These are phyloP conservation scores for Fusarium keratoplasticum DNA, from an alignment of 2,329 filamentous ascomycete genomes.

Conservation along the genomic window DNA sequence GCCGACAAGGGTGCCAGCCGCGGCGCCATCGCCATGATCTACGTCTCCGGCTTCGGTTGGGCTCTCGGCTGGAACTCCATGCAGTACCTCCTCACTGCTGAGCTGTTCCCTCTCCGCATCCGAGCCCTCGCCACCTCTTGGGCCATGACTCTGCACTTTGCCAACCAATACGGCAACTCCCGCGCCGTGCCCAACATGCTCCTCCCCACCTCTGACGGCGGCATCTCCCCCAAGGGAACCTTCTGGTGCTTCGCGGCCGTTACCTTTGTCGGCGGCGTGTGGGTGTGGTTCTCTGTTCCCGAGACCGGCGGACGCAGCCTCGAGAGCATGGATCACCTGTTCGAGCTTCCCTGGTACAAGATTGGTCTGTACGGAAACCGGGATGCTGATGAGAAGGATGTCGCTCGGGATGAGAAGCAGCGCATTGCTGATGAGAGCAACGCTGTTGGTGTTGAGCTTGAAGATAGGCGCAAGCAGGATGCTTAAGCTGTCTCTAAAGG, in stretches of 20 bases:
- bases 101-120: conserved; percentile 81
- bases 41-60: conserved; percentile 76
- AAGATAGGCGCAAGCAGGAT: conserved; percentile 45
- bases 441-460: conserved; percentile 50
- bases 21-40: conserved; percentile 80
- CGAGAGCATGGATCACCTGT: conserved; percentile 78
- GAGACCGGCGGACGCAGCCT: conserved; percentile 76
- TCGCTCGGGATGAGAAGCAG: conserved; percentile 58
- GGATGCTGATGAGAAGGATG: conserved; percentile 62
- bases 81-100: conserved; percentile 82
- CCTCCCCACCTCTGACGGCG: conserved; percentile 58
- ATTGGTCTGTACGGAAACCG: conserved; percentile 71
- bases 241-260: conserved; percentile 82
- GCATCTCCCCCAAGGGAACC: conserved; percentile 71
- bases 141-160: conserved; percentile 83
- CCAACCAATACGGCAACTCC: conserved; percentile 81
- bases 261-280: conserved; percentile 74
- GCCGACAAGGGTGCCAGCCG: conserved; percentile 68
- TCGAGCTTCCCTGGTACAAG: conserved; percentile 78
- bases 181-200: conserved; percentile 83
- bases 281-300: conserved; percentile 79
- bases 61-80: conserved; percentile 80
- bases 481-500: conserved; percentile 12
- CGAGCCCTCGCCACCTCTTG: conserved; percentile 77
- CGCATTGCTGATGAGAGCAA: conserved; percentile 48